These are phyloP conservation scores for Aspergillus sp. DNA, from an alignment of 2,329 filamentous ascomycete species.

Conservation along the genomic window DNA sequence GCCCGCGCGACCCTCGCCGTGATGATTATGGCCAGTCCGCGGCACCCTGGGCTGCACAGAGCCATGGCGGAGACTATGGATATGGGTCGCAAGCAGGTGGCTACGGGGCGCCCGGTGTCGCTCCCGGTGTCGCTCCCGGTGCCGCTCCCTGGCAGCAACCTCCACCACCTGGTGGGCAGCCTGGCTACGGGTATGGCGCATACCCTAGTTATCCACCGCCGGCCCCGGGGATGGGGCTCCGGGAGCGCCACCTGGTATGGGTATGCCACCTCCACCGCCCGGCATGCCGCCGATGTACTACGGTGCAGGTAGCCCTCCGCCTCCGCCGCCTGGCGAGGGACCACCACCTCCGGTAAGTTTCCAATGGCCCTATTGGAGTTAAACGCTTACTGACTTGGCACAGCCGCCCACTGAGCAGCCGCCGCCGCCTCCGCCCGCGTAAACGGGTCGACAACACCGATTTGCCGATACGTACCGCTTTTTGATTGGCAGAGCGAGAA, in stretches of 20 bases:
- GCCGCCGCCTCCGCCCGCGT: slow-evolving; percentile 50
- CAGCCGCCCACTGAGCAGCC: slow-evolving; percentile 46
- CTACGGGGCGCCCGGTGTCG: slow-evolving; percentile 37
- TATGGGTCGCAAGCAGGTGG: slow-evolving; percentile 29
- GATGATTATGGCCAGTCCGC: slow-evolving; percentile 36
- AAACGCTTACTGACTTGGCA: slow-evolving; percentile 11
- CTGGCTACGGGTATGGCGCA: slow-evolving; percentile 49
- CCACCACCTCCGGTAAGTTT: slow-evolving; percentile 34
- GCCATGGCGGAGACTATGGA: slow-evolving; percentile 38
- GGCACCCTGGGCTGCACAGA: slow-evolving; percentile 25
- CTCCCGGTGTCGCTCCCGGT: slow-evolving; percentile 27
- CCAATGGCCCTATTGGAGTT: background rate
- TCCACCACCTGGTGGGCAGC: slow-evolving; percentile 33
- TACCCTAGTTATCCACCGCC: slow-evolving; percentile 40
- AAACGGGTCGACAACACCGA: too few relatives aligned
- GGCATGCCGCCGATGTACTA: slow-evolving; percentile 35
- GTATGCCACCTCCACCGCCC: slow-evolving; percentile 35
- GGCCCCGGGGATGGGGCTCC: slow-evolving; percentile 43
- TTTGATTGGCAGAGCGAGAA: too few relatives aligned
- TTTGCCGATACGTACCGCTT: too few relatives aligned
- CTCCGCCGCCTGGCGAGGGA: slow-evolving; percentile 33
- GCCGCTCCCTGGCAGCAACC: slow-evolving; percentile 55
- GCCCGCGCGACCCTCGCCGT: slow-evolving; percentile 46
- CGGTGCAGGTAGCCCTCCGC: slow-evolving; percentile 29
- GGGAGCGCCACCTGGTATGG: slow-evolving; percentile 41